Conservation (phyloP, 371 early-diverging fungal species). For the Mortierella sp. region DNA sequence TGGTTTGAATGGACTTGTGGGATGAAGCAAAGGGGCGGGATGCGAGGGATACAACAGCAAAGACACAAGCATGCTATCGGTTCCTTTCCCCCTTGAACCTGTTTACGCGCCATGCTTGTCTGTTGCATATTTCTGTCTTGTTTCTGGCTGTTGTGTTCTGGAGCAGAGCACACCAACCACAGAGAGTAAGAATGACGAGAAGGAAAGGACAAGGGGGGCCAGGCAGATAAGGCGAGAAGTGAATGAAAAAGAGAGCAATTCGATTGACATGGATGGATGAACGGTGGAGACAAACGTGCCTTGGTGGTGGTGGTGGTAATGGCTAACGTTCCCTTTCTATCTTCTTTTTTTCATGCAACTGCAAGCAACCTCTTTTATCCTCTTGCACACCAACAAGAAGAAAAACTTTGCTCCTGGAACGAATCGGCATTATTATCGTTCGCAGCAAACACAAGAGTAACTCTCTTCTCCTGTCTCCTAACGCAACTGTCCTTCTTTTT, state of each 20-base stretch:
- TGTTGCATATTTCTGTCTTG: neutral
- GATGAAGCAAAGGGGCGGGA: neutral
- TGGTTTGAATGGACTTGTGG: neutral
- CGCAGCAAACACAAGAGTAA: neutral
- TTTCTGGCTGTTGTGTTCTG: neutral
- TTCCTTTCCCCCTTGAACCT: neutral
- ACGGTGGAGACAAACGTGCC: neutral
- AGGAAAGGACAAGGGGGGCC: neutral
- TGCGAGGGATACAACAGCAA: neutral
- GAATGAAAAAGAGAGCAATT: neutral
- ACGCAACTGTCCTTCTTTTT: conserved; percentile 2
- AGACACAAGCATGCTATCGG: neutral
- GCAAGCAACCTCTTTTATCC: neutral
- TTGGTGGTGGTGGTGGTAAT: neutral
- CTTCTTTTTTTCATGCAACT: neutral
- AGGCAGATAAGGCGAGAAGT: neutral
- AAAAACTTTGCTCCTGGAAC: conserved; percentile 4
- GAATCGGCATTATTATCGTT: conserved; percentile 24
- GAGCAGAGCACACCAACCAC: neutral
- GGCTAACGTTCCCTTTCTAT: neutral
- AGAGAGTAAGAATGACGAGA: neutral
- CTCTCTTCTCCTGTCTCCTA: conserved; percentile 2
- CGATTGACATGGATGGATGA: neutral
- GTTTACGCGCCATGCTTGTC: conserved; percentile 4
- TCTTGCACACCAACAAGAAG: neutral